phyloP scores from a whole-genome alignment of 2,329 filamentous ascomycete genomes.

The Colletotrichum filicis region DNA sequence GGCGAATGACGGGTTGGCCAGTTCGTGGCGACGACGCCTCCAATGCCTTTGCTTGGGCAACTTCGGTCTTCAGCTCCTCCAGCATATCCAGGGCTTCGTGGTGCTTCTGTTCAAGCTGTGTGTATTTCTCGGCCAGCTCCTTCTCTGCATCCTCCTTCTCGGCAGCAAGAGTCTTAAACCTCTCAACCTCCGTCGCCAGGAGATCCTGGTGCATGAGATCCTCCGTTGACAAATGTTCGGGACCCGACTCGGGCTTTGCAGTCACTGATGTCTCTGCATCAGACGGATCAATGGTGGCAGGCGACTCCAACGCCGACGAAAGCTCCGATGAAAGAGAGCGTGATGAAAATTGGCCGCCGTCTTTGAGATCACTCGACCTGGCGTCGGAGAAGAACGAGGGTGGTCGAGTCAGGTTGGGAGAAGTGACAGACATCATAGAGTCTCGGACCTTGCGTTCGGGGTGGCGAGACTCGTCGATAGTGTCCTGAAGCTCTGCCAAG shows the following conservation, averaged over 20 bases:
- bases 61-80: conserved; percentile 88
- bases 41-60: conserved; percentile 78
- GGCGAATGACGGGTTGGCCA: conserved; percentile 82
- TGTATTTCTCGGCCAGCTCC: conserved; percentile 80
- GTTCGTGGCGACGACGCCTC: conserved; percentile 70
- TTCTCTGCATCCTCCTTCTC: conserved; percentile 83
- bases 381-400: conserved; percentile 87
- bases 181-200: conserved; percentile 74
- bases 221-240: conserved; percentile 45
- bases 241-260: conserved; percentile 50
- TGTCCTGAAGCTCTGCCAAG: conserved; percentile 86
- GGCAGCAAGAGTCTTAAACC: conserved; percentile 74
- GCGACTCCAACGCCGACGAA: conserved; percentile 85
- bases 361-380: conserved; percentile 77
- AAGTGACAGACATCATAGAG: conserved; percentile 65
- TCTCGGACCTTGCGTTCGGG: conserved; percentile 62
- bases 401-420: conserved; percentile 66
- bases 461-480: conserved; percentile 81
- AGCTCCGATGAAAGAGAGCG: conserved; percentile 94
- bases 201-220: conserved; percentile 51
- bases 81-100: conserved; percentile 85
- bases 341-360: conserved; percentile 76
- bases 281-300: conserved; percentile 71
- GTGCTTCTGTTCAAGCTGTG: conserved; percentile 85
- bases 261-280: conserved; percentile 64